Percentiles rank a stretch among this genome's conserved stretches.
phyloP scores from a whole-genome alignment of 129 eudicot genomes.

The Centaurea solstitialis region DNA sequence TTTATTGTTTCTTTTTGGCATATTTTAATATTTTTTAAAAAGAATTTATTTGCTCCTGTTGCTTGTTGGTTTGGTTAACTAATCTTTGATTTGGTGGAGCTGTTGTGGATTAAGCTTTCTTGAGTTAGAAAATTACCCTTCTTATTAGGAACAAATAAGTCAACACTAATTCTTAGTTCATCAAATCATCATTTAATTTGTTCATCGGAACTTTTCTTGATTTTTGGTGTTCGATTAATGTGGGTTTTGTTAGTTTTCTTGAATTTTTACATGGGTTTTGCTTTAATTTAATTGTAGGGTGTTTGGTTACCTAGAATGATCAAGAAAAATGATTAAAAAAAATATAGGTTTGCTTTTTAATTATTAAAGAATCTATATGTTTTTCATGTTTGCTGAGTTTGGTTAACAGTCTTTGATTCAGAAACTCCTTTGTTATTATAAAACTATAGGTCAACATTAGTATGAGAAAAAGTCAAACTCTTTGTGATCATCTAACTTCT shows the following conservation, averaged over 20 bases:
- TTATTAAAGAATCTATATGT: neutral
- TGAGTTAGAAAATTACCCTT: constrained; percentile 6
- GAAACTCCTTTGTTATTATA: neutral
- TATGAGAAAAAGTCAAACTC: constrained; percentile 7
- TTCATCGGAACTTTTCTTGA: constrained; percentile 7
- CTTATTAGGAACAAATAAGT: constrained; percentile 4
- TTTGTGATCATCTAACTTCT: constrained; percentile 4
- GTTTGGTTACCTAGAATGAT: constrained; percentile 1
- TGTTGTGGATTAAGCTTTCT: constrained; percentile 19
- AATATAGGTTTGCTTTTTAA: neutral
- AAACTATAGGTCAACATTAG: neutral
- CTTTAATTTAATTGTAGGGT: neutral
- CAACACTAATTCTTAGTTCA: neutral
- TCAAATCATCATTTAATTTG: neutral
- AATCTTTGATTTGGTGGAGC: constrained; percentile 15
- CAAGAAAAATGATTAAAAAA: neutral
- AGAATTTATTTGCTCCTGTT: neutral
- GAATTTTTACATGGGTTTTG: neutral
- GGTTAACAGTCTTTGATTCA: constrained; percentile 16
- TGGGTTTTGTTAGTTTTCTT: neutral
- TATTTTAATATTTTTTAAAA: neutral
- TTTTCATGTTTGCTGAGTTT: constrained; percentile 8
- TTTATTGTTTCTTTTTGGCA: neutral
- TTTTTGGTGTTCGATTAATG: constrained; percentile 10
- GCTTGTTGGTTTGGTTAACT: constrained; percentile 18